A percentile compares a stretch with the other conserved stretches of the same genome.
phyloP scores from a whole-genome alignment of 1,284 basidiomycete species.

The Pascua sp. region DNA sequence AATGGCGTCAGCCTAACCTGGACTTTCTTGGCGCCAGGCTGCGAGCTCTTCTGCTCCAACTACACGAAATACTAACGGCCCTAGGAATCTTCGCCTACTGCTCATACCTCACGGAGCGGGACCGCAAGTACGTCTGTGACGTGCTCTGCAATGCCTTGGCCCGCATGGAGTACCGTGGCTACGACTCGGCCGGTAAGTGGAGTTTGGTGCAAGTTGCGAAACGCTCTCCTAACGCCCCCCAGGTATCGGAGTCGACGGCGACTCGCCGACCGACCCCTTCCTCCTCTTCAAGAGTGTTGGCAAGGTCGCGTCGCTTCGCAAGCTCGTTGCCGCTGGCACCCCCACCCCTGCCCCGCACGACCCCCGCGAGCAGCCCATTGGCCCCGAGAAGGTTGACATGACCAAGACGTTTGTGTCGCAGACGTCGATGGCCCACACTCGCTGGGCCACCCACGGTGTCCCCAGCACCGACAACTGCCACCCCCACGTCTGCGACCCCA shows the following conservation, averaged over 20 bases:
- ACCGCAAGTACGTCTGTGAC: slow-evolving; percentile 88
- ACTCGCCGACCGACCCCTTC: slow-evolving; percentile 63
- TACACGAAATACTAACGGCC: not conserved
- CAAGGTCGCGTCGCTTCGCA: slow-evolving; percentile 91
- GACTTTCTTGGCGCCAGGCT: not conserved
- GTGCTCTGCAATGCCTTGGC: slow-evolving; percentile 88
- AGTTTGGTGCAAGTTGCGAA: not conserved
- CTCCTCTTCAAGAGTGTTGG: slow-evolving; percentile 97
- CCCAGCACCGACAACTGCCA: slow-evolving; percentile 90
- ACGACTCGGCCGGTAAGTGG: slow-evolving; percentile 76
- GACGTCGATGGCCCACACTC: slow-evolving; percentile 97
- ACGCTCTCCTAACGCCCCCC: slow-evolving; percentile 1
- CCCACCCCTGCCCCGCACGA: slow-evolving; percentile 25
- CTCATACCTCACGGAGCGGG: slow-evolving; percentile 90
- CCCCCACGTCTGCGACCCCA: slow-evolving; percentile 81
- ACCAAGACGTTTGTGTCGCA: slow-evolving; percentile 79
- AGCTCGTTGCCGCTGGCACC: slow-evolving; percentile 74
- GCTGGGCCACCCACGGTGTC: slow-evolving; percentile 99
- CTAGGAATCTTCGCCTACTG: slow-evolving; percentile 93
- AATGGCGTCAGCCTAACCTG: no score
- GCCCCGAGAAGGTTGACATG: slow-evolving; percentile 59
- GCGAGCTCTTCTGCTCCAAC: not conserved
- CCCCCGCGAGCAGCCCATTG: slow-evolving; percentile 7
- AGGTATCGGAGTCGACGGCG: slow-evolving; percentile 92
- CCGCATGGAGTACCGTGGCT: slow-evolving; percentile 96